Conservation (phyloP, 1,284 basidiomycete species). For the Coriolopsis trogii region DNA sequence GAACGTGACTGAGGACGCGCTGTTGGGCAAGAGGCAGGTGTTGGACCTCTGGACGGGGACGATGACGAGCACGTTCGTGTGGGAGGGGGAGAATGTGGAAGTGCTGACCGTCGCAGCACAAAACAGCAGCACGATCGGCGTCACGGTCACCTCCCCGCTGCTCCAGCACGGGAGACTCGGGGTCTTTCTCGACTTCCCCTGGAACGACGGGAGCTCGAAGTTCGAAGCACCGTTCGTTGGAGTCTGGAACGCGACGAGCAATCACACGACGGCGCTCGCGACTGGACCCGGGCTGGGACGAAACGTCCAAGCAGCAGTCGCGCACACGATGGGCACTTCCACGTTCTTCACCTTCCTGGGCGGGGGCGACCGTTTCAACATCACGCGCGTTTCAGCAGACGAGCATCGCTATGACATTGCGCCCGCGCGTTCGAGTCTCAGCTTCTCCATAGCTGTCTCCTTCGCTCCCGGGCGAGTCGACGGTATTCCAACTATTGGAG, state of each 20-base stretch:
- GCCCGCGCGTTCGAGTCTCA: slow-evolving; percentile 17
- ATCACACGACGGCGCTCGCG: slow-evolving; percentile 48
- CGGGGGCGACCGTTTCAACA: slow-evolving; percentile 42
- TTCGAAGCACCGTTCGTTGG: slow-evolving; percentile 65
- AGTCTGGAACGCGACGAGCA: slow-evolving; percentile 46
- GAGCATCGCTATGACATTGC: slow-evolving; percentile 50
- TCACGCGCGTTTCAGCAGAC: slow-evolving; percentile 44
- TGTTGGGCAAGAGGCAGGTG: slow-evolving; percentile 42
- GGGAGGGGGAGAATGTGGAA: slow-evolving; percentile 38
- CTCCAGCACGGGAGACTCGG: slow-evolving; percentile 44
- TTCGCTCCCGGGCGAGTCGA: slow-evolving; percentile 32
- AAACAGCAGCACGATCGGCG: slow-evolving; percentile 42
- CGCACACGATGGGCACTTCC: slow-evolving; percentile 44
- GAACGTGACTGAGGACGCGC: slow-evolving; percentile 43
- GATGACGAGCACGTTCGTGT: slow-evolving; percentile 48
- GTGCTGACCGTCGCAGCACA: slow-evolving; percentile 48
- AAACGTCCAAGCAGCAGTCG: slow-evolving; percentile 40
- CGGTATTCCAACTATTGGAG: slow-evolving; percentile 25
- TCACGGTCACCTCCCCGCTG: slow-evolving; percentile 46
- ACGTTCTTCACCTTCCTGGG: slow-evolving; percentile 49
- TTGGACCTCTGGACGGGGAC: slow-evolving; percentile 61
- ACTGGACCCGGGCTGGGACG: slow-evolving; percentile 22
- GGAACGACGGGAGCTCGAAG: slow-evolving; percentile 57
- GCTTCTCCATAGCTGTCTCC: slow-evolving; percentile 39
- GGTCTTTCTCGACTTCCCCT: slow-evolving; percentile 63